phyloP scores from a whole-genome alignment of 805 yeast genomes.

The Candida maris region DNA sequence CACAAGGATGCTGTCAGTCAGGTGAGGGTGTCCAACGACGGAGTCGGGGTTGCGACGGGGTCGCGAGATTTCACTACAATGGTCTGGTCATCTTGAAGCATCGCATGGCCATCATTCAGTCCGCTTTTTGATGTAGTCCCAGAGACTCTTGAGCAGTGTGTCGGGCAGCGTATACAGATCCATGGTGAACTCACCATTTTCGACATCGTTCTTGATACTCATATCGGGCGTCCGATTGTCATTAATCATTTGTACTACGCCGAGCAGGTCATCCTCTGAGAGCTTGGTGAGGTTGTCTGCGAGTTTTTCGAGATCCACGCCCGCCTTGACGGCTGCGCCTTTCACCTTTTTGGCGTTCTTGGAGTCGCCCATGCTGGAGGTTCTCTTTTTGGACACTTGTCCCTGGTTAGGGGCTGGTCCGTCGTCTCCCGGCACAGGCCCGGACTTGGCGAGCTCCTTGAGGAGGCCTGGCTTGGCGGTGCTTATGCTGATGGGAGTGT shows the following conservation, averaged over 20 bases:
- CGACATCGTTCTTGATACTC: constrained; percentile 93
- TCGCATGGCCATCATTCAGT: constrained; percentile 17
- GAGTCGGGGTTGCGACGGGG: constrained; percentile 70
- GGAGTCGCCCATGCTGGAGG: constrained; percentile 24
- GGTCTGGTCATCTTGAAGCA: constrained; percentile 46
- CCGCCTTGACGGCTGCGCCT: constrained; percentile 61
- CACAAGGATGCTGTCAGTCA: constrained; percentile 61
- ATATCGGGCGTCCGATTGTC: constrained; percentile 93
- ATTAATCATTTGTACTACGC: constrained; percentile 95
- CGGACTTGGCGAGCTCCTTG: constrained; percentile 72
- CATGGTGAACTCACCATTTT: constrained; percentile 96
- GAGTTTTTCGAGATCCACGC: constrained; percentile 81
- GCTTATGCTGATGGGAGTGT: constrained; percentile 75
- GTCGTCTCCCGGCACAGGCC: constrained; percentile 58
- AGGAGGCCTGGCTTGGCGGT: constrained; percentile 68
- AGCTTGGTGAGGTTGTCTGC: constrained; percentile 87
- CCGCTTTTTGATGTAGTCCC: constrained; percentile 89
- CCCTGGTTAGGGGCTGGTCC: constrained; percentile 12
- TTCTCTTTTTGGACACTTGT: constrained; percentile 7
- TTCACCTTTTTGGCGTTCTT: constrained; percentile 51
- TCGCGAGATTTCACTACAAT: constrained; percentile 77
- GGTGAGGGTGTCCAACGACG: constrained; percentile 68
- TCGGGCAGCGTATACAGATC: constrained; percentile 93
- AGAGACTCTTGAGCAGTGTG: constrained; percentile 80
- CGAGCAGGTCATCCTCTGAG: constrained; percentile 87